phyloP scores from a whole-genome alignment of 2,329 filamentous ascomycete genomes.

The Colletotrichum tropicicola region DNA sequence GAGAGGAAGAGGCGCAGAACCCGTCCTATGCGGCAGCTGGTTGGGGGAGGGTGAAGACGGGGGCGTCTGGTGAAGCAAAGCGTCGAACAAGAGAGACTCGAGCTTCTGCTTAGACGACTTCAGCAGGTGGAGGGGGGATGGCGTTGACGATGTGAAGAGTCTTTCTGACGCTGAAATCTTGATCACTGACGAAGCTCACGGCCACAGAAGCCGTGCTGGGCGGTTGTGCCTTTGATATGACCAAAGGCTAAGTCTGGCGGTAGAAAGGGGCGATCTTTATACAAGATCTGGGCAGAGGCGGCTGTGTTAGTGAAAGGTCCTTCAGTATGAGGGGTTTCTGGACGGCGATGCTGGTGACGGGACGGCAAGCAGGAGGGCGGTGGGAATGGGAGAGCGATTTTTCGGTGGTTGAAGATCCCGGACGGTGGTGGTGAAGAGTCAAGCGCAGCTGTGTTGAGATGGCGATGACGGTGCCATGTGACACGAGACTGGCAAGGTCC shows the following conservation, averaged over 20 bases:
- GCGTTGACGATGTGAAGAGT: constrained; percentile 74
- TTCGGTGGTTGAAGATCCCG: background rate
- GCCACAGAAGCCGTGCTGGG: constrained; percentile 70
- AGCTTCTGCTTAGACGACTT: constrained; percentile 56
- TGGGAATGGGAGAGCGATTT: constrained; percentile 5
- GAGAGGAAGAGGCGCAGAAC: constrained; percentile 99
- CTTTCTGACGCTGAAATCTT: constrained; percentile 75
- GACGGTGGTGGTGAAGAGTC: background rate
- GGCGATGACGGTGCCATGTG: constrained; percentile 28
- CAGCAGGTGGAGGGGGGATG: constrained; percentile 63
- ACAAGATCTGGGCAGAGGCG: constrained; percentile 23
- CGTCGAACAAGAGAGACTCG: constrained; percentile 61
- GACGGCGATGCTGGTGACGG: background rate
- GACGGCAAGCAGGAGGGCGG: background rate
- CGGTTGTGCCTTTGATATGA: constrained; percentile 69
- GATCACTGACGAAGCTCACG: constrained; percentile 70
- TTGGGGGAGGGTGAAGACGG: constrained; percentile 67
- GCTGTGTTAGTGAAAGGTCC: constrained; percentile 1
- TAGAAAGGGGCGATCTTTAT: constrained; percentile 25
- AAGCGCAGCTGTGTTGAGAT: background rate
- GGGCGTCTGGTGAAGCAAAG: constrained; percentile 53
- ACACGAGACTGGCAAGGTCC: constrained; percentile 1
- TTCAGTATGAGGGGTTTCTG: constrained; percentile 8
- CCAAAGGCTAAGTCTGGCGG: constrained; percentile 65
- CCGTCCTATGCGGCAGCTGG: constrained; percentile 99